Evolutionary conservation across 768 basidiomycete species (phyloP), one percentile per base, ranked within the genome.

Genomic region (Phylloporus rhodoxanthus): DNA sequence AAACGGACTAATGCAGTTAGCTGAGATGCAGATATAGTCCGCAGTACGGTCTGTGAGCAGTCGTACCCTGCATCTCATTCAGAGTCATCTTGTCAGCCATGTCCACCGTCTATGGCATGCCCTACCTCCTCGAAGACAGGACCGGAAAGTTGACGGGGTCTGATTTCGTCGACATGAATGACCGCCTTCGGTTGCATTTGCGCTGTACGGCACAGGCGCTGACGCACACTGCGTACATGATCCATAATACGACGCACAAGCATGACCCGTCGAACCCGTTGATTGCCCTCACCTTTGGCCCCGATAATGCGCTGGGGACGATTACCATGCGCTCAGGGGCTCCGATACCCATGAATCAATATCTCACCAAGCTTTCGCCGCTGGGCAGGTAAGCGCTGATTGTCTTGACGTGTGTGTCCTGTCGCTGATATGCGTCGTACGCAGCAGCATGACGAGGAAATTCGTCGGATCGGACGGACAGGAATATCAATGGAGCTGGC

Each of bases 81-180:
- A 48, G 9, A 34, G 26, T 17, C 39, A 37, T 32, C 47, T 17
- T 13, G 29, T 38, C 52, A 57, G 32, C 39, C 55, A 65, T 61
- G 62, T 52, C 60, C 34, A 72, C 75, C 13, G 71, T 68, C 48
- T 81, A 78, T 52, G 79, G 77, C 48, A 68, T 84, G 57, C 79
- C 82, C 33, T 78, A 70, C 64, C 76, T 85, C 57, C 77, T 87
- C 49, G 80, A 84, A 60, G 84, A 86, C 68, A 77, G 69, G 48
- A 77, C 76, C 6, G 83, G 82, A 4, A 65, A 59, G 30, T 64
- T 81, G 32, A 67, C 69, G 11, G 79, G 75, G 30, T 76, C 81
- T 4, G 76, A 81, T 17, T 87, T 81, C 58, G 60, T 75, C 43
- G 85, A 87, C 65, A 70, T 84, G 54, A 71, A 85, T 63, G 79